Evolutionary conservation across 148 eudicot genomes (phyloP).

Genomic region (Tetragonia tetragonoides): DNA sequence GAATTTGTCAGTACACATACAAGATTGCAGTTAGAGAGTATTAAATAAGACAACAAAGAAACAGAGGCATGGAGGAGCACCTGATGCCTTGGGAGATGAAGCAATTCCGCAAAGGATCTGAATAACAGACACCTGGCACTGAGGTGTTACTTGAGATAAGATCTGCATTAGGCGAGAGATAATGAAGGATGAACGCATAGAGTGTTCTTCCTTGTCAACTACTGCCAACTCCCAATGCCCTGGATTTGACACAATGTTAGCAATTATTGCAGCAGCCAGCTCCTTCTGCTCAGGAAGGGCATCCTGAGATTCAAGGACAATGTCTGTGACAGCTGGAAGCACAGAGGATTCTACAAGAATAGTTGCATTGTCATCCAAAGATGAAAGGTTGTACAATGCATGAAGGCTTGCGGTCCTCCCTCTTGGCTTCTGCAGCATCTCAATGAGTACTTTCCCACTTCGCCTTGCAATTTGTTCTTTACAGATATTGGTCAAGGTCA

Average conservation of each 20-base stretch:
- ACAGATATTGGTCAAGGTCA: constrained; percentile 52
- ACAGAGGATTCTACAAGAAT: constrained; percentile 54
- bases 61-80: constrained; percentile 26
- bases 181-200: constrained; percentile 43
- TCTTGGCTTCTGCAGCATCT: constrained; percentile 48
- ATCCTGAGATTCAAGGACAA: constrained; percentile 41
- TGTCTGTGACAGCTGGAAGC: constrained; percentile 49
- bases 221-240: constrained; percentile 73
- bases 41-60: not conserved
- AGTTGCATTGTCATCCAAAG: constrained; percentile 57
- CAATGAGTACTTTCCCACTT: constrained; percentile 47
- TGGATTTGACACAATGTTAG: constrained; percentile 58
- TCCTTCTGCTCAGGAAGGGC: constrained; percentile 36
- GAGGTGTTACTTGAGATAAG: constrained; percentile 42
- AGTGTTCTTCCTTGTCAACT: constrained; percentile 41
- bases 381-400: constrained; percentile 53
- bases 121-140: constrained; percentile 50
- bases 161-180: constrained; percentile 40
- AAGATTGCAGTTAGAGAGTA: not conserved
- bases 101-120: constrained; percentile 58
- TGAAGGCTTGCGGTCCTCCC: constrained; percentile 47
- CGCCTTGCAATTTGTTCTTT: constrained; percentile 60
- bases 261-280: constrained; percentile 50
- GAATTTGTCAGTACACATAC: constrained; percentile 11
- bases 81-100: constrained; percentile 64